phyloP scores from a whole-genome alignment of 2,329 filamentous ascomycete genomes.

The Diaporthe citriasiana region DNA sequence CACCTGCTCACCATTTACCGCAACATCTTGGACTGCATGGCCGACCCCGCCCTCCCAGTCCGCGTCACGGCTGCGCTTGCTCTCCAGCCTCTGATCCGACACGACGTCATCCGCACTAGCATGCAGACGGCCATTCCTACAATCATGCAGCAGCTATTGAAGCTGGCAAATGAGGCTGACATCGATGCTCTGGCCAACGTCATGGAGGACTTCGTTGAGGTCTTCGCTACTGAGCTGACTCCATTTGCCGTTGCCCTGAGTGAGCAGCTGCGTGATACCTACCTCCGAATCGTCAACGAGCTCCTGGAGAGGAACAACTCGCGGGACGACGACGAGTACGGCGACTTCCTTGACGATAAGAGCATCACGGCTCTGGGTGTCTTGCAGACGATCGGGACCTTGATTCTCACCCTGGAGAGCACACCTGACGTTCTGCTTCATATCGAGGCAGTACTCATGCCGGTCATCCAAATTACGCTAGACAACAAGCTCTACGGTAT shows the following conservation, averaged over 20 bases:
- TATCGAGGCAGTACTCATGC: conserved; percentile 96
- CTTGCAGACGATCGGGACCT: conserved; percentile 95
- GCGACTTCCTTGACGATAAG: conserved; percentile 97
- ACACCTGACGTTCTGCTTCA: conserved; percentile 95
- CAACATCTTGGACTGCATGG: conserved; percentile 97
- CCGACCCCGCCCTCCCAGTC: conserved; percentile 92
- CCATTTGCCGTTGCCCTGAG: conserved; percentile 97
- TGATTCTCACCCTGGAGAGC: conserved; percentile 96
- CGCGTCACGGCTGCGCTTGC: conserved; percentile 94
- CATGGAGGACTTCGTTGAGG: conserved; percentile 99
- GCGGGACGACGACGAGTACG: conserved; percentile 81
- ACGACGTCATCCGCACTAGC: conserved; percentile 91
- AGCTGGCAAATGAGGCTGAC: conserved; percentile 97
- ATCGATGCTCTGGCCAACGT: conserved; percentile 97
- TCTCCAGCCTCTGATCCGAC: conserved; percentile 93
- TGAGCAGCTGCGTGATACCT: conserved; percentile 96
- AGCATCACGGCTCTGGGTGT: conserved; percentile 97
- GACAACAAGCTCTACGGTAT: conserved; percentile 96
- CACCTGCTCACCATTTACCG: conserved; percentile 97
- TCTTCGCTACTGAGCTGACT: conserved; percentile 96
- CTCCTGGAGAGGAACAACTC: conserved; percentile 89
- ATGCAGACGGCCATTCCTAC: conserved; percentile 99
- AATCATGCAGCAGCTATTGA: conserved; percentile 98
- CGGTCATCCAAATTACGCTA: conserved; percentile 93
- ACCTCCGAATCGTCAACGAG: conserved; percentile 92